Base-by-base conservation (phyloP, 495 filamentous ascomycete species). In the Podospora fimiseda region DNA sequence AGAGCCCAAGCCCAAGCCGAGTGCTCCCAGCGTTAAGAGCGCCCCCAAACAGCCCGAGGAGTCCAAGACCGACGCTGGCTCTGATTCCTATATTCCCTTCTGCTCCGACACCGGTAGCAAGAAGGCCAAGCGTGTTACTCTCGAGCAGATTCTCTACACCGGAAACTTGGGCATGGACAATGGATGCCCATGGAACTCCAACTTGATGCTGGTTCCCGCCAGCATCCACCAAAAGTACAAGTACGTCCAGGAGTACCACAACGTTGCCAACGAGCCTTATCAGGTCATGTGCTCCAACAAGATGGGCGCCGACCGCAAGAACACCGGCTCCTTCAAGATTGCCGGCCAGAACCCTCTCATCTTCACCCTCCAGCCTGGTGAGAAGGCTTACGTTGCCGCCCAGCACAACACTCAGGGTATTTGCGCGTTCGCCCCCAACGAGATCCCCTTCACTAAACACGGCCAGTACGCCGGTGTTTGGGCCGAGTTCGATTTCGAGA, bases 181-280 rank as follows among this genome's bases (percentile, higher is more conserved):
- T 41, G 53, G 57, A 45, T 71, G 64, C 62, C 2, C 40, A 1
- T 67, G 64, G 63, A 61, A 61, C 58, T 67, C 63, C 56, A 71
- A 71, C 59, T 46, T 70, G 24, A 73, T 72, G 58, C 43, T 61
- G 7, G 59, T 74, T 20, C 48, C 64, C 54, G 73, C 55, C 55
- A 68, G 40, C 24, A 61, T 62, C 57, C 71, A 52, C 44, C 15
- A 48, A 40, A 53, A 63, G 33, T 73, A 72, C 52, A 50, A 63
- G 11, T 66, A 76, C 44, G 63, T 64, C 13, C 54, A 72, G 38
- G 61, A 55, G 30, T 72, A 72, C 50, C 61, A 43, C 36, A 71
- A 71, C 60, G 61, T 59, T 36, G 60, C 43, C 30, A 36, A 19
- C 3, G 49, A 44, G 40, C 23, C 54, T 16, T 63, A 67, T 43